Evolutionary conservation across 2,329 filamentous ascomycete species (phyloP).

Genomic region (Fusarium luffae): DNA sequence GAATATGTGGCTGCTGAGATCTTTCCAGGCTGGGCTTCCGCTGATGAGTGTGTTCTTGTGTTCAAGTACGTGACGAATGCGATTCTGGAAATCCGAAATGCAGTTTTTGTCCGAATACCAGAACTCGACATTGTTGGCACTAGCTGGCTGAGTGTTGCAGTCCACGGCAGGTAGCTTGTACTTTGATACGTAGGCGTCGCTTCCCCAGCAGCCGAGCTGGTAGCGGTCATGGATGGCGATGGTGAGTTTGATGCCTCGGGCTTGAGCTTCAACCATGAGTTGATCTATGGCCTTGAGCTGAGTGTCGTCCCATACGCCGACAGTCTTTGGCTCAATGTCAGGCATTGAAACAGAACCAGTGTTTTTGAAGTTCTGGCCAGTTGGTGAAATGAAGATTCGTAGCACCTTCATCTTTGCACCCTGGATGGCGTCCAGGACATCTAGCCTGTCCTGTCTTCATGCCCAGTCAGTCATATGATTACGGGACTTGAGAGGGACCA

Average conservation of each 20-base stretch:
- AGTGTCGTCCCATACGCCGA: neutral
- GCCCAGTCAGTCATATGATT: neutral
- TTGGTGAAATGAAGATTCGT: neutral
- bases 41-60: neutral
- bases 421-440: neutral
- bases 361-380: neutral
- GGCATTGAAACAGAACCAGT: neutral
- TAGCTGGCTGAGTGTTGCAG: neutral
- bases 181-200: neutral
- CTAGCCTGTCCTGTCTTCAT: neutral
- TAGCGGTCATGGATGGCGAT: neutral
- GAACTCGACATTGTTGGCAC: neutral
- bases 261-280: neutral
- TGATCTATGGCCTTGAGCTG: neutral
- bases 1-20: too few species aligned
- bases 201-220: neutral
- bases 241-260: neutral
- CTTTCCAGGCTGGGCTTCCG: neutral
- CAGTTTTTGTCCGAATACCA: neutral
- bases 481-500: neutral
- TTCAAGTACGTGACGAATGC: neutral
- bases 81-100: neutral
- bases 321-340: neutral
- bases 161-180: neutral
- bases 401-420: neutral